Base-by-base conservation (phyloP, 2,329 filamentous ascomycete species). In the Neonectria neomacrospora region DNA sequence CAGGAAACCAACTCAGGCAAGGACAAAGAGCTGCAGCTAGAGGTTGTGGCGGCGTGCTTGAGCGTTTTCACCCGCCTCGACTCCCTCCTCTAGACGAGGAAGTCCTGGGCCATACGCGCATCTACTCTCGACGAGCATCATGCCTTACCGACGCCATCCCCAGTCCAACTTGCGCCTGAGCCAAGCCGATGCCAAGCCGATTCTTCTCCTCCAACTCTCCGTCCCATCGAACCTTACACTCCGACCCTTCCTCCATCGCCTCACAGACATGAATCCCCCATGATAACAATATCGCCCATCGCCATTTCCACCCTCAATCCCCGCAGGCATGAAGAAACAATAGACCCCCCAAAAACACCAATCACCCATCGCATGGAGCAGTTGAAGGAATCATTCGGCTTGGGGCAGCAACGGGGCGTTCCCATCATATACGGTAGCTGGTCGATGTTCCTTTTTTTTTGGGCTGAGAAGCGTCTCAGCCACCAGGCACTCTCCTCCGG, bases 41-140 rank as follows among this genome's bases (percentile, higher is more conserved):
- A 99, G 87, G 95, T 97, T 75, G 93, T 99, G 57, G 94, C 96
- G 55, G 96, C 96, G 71, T 98, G 96, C 80, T 82, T 99, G 79
- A 97, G 92, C 82, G 96, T 99, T 75, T 99, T 99, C 80, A 99
- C 96, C 68, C 89, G 95, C 77, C 91, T 99, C 74, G 96, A 99
- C 82, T 98, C 96, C 54, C 85, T 99, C 66, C 90, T 99, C 78
- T 99, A 87, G 82, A 64, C 55, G 37, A 41, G 16, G 34, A 32
- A 39, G 39, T 18, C 28, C 39, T 54, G 52, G 41, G 53, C 48
- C 52, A 52, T 48, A 37, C 51, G 55, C 57, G 61, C 64, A 53
- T 44, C 51, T 54, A 44, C 64, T 61, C 54, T 57, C 42, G 57
- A 61, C 44, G 58, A 64, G 59, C 55, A 59, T 47, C 45, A 57